A percentile compares a stretch with the other conserved stretches of the same genome.
Conservation (phyloP, 345 rosid species). For the Salix caprea region DNA sequence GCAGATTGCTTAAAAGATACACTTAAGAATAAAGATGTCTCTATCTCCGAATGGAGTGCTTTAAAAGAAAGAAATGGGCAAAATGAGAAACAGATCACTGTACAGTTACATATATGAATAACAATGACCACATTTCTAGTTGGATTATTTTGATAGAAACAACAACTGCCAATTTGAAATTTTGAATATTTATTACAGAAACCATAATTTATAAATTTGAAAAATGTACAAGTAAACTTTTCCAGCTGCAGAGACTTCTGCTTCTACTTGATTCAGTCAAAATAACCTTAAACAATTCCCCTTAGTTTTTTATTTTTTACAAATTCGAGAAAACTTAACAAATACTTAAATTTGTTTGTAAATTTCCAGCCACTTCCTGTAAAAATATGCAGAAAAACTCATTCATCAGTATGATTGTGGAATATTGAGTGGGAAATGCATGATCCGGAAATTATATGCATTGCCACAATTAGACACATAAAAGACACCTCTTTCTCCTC, state of each 20-base stretch:
- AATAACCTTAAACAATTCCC: not conserved
- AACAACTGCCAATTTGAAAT: not conserved
- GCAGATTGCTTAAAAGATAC: not conserved
- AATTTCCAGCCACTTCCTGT: not conserved
- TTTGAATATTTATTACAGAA: not conserved
- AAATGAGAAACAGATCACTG: not conserved
- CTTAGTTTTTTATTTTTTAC: not conserved
- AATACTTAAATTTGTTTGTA: not conserved
- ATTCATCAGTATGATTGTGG: not conserved
- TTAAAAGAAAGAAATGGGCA: not conserved
- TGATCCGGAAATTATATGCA: not conserved
- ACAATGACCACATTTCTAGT: not conserved
- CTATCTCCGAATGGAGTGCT: not conserved
- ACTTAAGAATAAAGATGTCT: not conserved
- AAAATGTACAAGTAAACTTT: not conserved
- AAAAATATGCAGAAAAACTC: not conserved
- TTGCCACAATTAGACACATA: not conserved
- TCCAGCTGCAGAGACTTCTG: not conserved
- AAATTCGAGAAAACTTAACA: not conserved
- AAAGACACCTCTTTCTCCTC: slow-evolving; percentile 91
- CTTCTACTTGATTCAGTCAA: not conserved
- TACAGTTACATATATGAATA: not conserved
- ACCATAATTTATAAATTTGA: not conserved
- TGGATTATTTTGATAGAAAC: not conserved
- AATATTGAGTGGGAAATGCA: not conserved